phyloP scores from a whole-genome alignment of 2,329 filamentous ascomycete genomes.

The Allantophomopsis lycopodina region DNA sequence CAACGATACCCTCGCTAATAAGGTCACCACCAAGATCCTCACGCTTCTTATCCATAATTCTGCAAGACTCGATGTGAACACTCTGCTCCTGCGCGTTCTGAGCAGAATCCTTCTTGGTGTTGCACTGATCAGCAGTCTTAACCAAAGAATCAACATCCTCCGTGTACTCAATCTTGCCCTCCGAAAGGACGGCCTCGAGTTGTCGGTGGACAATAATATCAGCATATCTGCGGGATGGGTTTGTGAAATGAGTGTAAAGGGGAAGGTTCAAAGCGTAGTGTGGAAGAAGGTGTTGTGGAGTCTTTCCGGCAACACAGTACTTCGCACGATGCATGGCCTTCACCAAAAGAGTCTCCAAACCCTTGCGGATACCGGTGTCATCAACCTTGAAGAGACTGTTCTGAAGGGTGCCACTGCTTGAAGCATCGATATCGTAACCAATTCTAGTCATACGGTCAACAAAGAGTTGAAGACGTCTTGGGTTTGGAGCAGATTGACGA shows the following conservation, averaged over 20 bases:
- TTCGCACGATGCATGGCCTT: constrained; percentile 96
- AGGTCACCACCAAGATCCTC: constrained; percentile 81
- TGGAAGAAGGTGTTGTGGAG: constrained; percentile 61
- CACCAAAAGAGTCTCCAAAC: constrained; percentile 90
- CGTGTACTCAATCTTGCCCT: constrained; percentile 68
- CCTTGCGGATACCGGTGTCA: constrained; percentile 80
- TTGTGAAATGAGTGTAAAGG: constrained; percentile 94
- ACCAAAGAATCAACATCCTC: constrained; percentile 80
- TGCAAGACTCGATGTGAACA: constrained; percentile 95
- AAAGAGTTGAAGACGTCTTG: constrained; percentile 79
- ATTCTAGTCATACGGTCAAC: constrained; percentile 86
- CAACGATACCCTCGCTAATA: constrained; percentile 87
- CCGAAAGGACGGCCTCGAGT: constrained; percentile 72
- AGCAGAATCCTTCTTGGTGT: constrained; percentile 97
- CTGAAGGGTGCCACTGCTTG: constrained; percentile 81
- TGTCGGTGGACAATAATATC: constrained; percentile 94
- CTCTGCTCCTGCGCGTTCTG: constrained; percentile 97
- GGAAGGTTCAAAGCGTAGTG: constrained; percentile 91
- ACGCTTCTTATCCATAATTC: constrained; percentile 85
- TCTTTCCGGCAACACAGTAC: constrained; percentile 79
- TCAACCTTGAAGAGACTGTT: constrained; percentile 92
- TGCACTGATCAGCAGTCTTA: constrained; percentile 91
- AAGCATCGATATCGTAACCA: constrained; percentile 78
- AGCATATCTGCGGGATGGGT: constrained; percentile 85
- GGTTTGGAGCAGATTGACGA: constrained; percentile 73